Conservation (phyloP, 2,329 filamentous ascomycete species). For the Rhinocladiella similis region DNA sequence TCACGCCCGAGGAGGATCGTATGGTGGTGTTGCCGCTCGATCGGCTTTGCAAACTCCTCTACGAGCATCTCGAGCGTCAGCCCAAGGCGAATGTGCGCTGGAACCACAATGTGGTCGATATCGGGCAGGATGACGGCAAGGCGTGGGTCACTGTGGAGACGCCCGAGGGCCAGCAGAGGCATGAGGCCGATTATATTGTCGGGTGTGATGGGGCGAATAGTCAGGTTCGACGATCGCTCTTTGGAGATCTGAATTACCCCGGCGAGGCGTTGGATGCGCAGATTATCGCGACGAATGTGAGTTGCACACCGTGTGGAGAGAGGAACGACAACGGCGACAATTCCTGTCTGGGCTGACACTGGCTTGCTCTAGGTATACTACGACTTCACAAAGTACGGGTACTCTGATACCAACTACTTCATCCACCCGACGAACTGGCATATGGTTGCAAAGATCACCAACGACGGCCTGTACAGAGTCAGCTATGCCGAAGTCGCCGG, state of each 20-base stretch:
- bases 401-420: slow-evolving; percentile 1
- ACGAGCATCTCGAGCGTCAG: slow-evolving; percentile 38
- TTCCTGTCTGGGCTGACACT: too few species aligned
- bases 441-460: slow-evolving; percentile 62
- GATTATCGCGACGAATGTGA: slow-evolving; percentile 20
- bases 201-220: slow-evolving; percentile 47
- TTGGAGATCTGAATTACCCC: slow-evolving; percentile 12
- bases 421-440: slow-evolving; percentile 58
- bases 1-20: slow-evolving; percentile 31
- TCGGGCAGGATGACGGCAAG: slow-evolving; percentile 8
- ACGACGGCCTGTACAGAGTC: slow-evolving; percentile 62
- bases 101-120: slow-evolving; percentile 39
- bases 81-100: slow-evolving; percentile 41
- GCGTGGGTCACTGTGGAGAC: slow-evolving; percentile 11
- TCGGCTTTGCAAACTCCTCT: slow-evolving; percentile 43
- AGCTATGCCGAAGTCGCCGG: slow-evolving; percentile 61
- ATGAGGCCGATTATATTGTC: slow-evolving; percentile 39
- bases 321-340: too few species aligned
- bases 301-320: not conserved
- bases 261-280: slow-evolving; percentile 12
- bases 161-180: slow-evolving; percentile 14
- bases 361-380: slow-evolving; percentile 56
- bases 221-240: slow-evolving; percentile 35
- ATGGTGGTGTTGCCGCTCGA: slow-evolving; percentile 48
- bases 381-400: slow-evolving; percentile 54